Evolutionary conservation across 2,329 filamentous ascomycete species (phyloP).

Genomic region (Amylocarpus encephaloides): DNA sequence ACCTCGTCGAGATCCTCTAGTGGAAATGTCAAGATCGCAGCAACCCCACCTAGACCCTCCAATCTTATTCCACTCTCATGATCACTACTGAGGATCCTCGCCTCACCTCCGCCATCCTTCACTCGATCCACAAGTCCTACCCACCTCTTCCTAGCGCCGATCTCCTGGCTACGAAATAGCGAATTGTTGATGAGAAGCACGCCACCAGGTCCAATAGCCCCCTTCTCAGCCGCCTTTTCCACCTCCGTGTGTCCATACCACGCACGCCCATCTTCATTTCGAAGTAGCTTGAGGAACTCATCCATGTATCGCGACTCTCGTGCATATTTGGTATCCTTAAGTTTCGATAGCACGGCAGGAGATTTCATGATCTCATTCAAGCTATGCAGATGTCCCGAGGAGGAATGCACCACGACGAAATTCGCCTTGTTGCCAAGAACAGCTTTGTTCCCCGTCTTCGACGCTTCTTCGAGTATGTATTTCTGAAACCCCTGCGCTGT

Average conservation of each 20-base stretch:
- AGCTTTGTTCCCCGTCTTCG: slow-evolving; percentile 57
- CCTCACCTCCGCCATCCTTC: slow-evolving; percentile 79
- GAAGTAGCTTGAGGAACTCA: slow-evolving; percentile 68
- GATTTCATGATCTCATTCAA: slow-evolving; percentile 82
- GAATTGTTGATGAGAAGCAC: slow-evolving; percentile 81
- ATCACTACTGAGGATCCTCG: slow-evolving; percentile 81
- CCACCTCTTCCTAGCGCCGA: slow-evolving; percentile 71
- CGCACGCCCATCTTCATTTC: slow-evolving; percentile 78
- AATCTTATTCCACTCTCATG: slow-evolving; percentile 88
- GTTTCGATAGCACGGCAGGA: slow-evolving; percentile 66
- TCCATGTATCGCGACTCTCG: slow-evolving; percentile 82
- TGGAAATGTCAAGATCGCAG: slow-evolving; percentile 85
- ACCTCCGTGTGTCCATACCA: slow-evolving; percentile 87
- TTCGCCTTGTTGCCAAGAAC: slow-evolving; percentile 58
- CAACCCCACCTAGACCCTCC: slow-evolving; percentile 78
- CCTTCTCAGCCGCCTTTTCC: slow-evolving; percentile 74
- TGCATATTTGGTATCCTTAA: slow-evolving; percentile 83
- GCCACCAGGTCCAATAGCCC: slow-evolving; percentile 81
- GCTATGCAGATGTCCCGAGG: slow-evolving; percentile 79
- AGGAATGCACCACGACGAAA: slow-evolving; percentile 70
- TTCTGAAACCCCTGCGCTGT: slow-evolving; percentile 74
- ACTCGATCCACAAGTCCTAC: slow-evolving; percentile 84
- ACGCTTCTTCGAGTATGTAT: slow-evolving; percentile 61
- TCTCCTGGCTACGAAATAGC: slow-evolving; percentile 77
- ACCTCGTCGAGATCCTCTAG: slow-evolving; percentile 74